phyloP scores from a whole-genome alignment of 768 basidiomycete genomes.

The Kwoniella dejecticola region DNA sequence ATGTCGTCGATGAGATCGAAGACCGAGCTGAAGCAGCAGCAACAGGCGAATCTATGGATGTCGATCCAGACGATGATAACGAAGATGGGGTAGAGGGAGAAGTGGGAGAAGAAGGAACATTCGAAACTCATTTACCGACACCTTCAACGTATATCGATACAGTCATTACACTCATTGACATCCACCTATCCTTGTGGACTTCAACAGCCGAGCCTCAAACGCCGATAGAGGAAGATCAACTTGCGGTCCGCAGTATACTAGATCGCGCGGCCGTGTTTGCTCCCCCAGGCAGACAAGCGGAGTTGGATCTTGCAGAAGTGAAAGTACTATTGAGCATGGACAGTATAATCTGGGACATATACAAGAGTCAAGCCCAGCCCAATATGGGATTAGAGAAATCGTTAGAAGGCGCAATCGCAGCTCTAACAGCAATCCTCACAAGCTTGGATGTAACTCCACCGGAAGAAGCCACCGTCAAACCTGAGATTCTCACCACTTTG shows the following conservation, averaged over 20 bases:
- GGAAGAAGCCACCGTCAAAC: conserved; percentile 36
- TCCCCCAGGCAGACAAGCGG: conserved; percentile 38
- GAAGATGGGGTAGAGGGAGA: conserved; percentile 10
- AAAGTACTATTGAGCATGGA: conserved; percentile 43
- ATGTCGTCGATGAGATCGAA: conserved; percentile 26
- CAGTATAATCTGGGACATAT: conserved; percentile 45
- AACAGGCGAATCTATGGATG: conserved; percentile 15
- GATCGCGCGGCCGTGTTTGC: conserved; percentile 29
- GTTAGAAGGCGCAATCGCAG: conserved; percentile 39
- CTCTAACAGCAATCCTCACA: conserved; percentile 28
- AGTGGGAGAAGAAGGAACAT: conserved; percentile 29
- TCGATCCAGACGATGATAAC: conserved; percentile 9
- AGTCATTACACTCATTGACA: conserved; percentile 27
- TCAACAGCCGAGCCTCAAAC: conserved; percentile 25
- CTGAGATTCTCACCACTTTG: conserved; percentile 40
- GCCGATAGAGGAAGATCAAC: conserved; percentile 36
- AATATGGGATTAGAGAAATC: conserved; percentile 36
- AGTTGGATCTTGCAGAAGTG: conserved; percentile 49
- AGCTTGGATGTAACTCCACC: conserved; percentile 37
- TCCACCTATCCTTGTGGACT: conserved; percentile 43
- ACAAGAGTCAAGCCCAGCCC: conserved; percentile 31
- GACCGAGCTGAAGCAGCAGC: conserved; percentile 16
- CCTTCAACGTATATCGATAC: conserved; percentile 46
- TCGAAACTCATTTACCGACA: conserved; percentile 47
- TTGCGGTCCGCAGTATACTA: conserved; percentile 32